phyloP scores from a whole-genome alignment of 2,329 filamentous ascomycete species.

The Elsinoe fawcettii region DNA sequence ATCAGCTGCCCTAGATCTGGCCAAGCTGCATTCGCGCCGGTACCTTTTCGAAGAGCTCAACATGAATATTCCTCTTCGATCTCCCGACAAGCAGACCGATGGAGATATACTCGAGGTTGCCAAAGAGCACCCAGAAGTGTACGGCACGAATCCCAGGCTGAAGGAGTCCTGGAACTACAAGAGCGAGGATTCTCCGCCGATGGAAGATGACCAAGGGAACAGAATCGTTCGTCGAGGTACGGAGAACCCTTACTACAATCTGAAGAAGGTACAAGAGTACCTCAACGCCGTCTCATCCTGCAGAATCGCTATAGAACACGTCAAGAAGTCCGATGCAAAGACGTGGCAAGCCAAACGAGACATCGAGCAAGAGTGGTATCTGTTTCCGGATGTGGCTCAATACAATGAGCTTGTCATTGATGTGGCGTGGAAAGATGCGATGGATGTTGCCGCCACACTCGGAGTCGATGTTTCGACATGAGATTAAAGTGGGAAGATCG shows the following conservation, averaged over 20 bases:
- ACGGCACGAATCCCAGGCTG: slow-evolving; percentile 17
- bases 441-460: slow-evolving; percentile 24
- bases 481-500: slow-evolving; percentile 13
- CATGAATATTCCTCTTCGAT: slow-evolving; percentile 9
- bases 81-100: slow-evolving; percentile 22
- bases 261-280: slow-evolving; percentile 18
- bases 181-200: slow-evolving; percentile 20
- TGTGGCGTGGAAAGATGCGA: slow-evolving; percentile 22
- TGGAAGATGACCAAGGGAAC: background rate
- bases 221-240: slow-evolving; percentile 12
- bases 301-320: slow-evolving; percentile 8
- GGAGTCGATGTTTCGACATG: slow-evolving; percentile 25
- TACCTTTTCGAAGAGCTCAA: slow-evolving; percentile 13
- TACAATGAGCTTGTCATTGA: slow-evolving; percentile 24
- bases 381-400: slow-evolving; percentile 22
- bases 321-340: background rate
- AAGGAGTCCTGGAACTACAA: slow-evolving; percentile 20
- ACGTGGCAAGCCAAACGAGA: background rate
- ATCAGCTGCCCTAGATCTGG: slow-evolving; percentile 24
- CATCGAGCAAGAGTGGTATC: slow-evolving; percentile 19
- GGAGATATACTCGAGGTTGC: slow-evolving; percentile 14
- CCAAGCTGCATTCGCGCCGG: slow-evolving; percentile 23
- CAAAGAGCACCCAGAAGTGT: slow-evolving; percentile 21
- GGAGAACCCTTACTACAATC: slow-evolving; percentile 23
- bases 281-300: slow-evolving; percentile 25